A percentile compares a stretch with the other conserved stretches of the same genome.
These are phyloP conservation scores for Tuber microsphaerosporum DNA, from an alignment of 495 filamentous ascomycete genomes.

Conservation along the genomic window DNA sequence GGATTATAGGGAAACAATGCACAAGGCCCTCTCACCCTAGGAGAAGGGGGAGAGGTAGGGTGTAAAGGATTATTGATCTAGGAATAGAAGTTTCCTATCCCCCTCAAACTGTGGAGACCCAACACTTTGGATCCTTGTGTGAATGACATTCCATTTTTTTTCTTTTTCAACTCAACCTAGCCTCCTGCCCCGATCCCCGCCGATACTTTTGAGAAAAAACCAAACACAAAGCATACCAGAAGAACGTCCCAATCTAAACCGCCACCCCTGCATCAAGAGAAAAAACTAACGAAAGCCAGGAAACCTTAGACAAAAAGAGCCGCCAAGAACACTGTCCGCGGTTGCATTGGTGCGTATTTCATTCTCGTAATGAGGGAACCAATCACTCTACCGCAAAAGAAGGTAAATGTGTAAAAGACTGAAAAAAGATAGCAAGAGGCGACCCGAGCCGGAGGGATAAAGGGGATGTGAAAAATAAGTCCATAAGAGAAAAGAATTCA, in stretches of 20 bases:
- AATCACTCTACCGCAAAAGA: neutral
- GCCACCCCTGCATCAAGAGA: neutral
- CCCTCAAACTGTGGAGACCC: neutral
- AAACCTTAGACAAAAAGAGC: neutral
- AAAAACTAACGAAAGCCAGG: neutral
- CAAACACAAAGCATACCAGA: neutral
- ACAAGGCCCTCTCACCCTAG: neutral
- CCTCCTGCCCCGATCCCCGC: neutral
- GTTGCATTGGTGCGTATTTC: neutral
- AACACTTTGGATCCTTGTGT: neutral
- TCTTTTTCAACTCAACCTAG: neutral
- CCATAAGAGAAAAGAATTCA: neutral
- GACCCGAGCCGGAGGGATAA: neutral
- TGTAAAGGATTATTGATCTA: neutral
- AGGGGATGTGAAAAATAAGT: neutral
- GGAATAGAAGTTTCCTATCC: neutral
- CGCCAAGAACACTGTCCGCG: neutral
- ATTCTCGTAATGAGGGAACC: neutral
- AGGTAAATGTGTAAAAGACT: neutral
- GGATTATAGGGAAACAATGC: constrained; percentile 1
- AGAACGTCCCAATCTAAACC: constrained; percentile 2
- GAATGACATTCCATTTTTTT: neutral
- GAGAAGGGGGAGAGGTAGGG: neutral
- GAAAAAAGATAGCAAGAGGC: neutral
- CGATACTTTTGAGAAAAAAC: constrained; percentile 1